Conservation (phyloP, 192 early-diverging fungal species). For the Coemansia sp. region DNA sequence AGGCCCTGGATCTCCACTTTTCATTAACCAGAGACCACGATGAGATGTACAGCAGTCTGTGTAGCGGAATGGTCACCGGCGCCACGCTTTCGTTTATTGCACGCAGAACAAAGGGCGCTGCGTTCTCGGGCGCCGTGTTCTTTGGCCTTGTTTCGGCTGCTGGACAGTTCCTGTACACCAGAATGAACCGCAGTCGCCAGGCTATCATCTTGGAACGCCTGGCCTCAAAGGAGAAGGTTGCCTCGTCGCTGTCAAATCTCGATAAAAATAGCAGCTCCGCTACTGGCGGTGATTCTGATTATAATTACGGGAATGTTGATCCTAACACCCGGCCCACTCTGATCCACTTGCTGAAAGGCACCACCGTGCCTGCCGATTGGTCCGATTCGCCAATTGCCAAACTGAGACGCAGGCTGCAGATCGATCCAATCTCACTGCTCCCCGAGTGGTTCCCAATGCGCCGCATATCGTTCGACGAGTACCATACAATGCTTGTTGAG, state of each 20-base stretch:
- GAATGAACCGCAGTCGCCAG: constrained; percentile 57
- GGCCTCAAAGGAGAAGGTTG: not conserved
- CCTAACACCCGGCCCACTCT: not conserved
- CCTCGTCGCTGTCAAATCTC: not conserved
- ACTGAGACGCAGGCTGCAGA: constrained; percentile 16
- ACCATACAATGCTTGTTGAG: constrained; percentile 56
- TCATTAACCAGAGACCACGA: constrained; percentile 64
- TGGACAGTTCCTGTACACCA: constrained; percentile 53
- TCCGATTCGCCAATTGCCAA: constrained; percentile 18
- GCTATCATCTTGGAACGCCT: constrained; percentile 52
- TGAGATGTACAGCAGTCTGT: constrained; percentile 62
- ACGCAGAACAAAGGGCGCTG: constrained; percentile 57
- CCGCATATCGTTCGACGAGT: constrained; percentile 62
- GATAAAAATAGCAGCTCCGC: not conserved
- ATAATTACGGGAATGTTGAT: too few relatives aligned
- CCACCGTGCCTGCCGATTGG: constrained; percentile 4
- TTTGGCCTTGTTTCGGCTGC: constrained; percentile 57
- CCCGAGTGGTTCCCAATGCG: constrained; percentile 66
- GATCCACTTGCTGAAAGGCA: not conserved
- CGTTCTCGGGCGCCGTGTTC: constrained; percentile 58
- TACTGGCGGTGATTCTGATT: too few relatives aligned
- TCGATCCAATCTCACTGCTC: constrained; percentile 50
- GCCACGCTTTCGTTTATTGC: constrained; percentile 56
- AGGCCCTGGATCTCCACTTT: constrained; percentile 56
- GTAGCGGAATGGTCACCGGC: constrained; percentile 64